Base-by-base conservation (phyloP, 1,139 yeast species). In the Chernovozyma sophiae-reginae region DNA sequence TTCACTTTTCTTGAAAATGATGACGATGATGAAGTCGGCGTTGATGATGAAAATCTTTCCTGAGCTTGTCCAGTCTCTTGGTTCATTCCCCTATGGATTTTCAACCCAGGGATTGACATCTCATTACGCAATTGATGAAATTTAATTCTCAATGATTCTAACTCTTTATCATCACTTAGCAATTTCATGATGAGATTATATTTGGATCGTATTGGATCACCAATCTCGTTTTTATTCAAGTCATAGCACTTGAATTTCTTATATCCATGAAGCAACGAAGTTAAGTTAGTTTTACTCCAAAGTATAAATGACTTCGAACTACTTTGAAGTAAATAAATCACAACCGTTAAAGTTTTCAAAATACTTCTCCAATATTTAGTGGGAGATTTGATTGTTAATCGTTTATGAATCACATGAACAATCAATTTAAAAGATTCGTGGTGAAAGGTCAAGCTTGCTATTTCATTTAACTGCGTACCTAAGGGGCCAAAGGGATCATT, bases 401-500 rank as follows among this genome's bases (percentile, higher is more conserved):
- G 40, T 30, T 47, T 49, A 5, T 37, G 33, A 12, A 53, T 37
- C 15, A 43, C 40, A 27, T 42, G 41, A 3, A 40, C 38, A 4
- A 53, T 44, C 13, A 30, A 34, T 4, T 16, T 25, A 3, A 36
- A 14, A 28, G 32, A 28, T 3, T 24, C 25, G 17, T 45, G 38
- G 28, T 52, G 44, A 42, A 48, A 55, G 0, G 72, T 55, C 22
- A 61, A 49, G 27, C 51, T 44, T 3, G 72, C 53, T 8, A 68
- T 43, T 32, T 64, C 66, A 29, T 58, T 56, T 28, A 68, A 45
- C 41, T 68, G 70, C 25, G 57, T 53, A 34, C 65, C 64, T 25
- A 62, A 60, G 1, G 74, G 74, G 1, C 74, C 74, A 43, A 62
- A 49, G 1, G 65, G 61, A 34, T 66, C 68, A 31, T 50, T 55